Evolutionary conservation across 192 early-diverging fungal genomes (phyloP).

Genomic region (Thamnidium elegans): DNA sequence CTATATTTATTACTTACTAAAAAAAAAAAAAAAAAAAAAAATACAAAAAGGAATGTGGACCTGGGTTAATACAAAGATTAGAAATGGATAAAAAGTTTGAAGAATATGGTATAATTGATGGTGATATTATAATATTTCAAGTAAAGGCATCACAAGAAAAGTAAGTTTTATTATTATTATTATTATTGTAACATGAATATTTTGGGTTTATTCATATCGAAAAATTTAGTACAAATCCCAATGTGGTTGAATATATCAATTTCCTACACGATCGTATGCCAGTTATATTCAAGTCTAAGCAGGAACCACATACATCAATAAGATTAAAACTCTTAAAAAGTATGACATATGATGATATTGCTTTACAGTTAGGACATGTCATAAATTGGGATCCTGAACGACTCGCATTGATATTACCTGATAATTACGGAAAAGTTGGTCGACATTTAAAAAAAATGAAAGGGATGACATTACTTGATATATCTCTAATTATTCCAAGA

Average conservation of each 20-base stretch:
- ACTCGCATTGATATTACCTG: conserved; percentile 42
- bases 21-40: no score
- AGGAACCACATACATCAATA: not conserved
- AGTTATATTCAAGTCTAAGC: conserved; percentile 67
- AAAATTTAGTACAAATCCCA: conserved; percentile 2
- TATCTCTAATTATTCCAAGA: not conserved
- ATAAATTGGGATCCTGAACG: conserved; percentile 63
- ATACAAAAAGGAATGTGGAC: conserved; percentile 95
- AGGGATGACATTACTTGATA: not conserved
- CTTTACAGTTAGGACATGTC: conserved; percentile 56
- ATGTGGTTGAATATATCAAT: conserved; percentile 74
- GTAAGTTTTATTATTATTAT: not conserved
- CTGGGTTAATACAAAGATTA: conserved; percentile 79
- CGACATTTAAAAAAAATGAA: not conserved
- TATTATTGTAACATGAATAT: not conserved
- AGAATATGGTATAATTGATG: conserved; percentile 81
- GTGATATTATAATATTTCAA: conserved; percentile 92
- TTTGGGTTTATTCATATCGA: conserved; percentile 25
- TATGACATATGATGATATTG: conserved; percentile 65
- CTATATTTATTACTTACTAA: no score
- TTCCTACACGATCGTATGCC: conserved; percentile 61
- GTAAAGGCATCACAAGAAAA: conserved; percentile 42
- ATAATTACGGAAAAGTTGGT: not conserved
- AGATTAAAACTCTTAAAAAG: conserved; percentile 49
- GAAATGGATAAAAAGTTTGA: conserved; percentile 61